Percentiles rank a stretch among this genome's conserved stretches.
Evolutionary conservation across 257 asterid genomes (phyloP).

Genomic region (Scutellaria barbata): DNA sequence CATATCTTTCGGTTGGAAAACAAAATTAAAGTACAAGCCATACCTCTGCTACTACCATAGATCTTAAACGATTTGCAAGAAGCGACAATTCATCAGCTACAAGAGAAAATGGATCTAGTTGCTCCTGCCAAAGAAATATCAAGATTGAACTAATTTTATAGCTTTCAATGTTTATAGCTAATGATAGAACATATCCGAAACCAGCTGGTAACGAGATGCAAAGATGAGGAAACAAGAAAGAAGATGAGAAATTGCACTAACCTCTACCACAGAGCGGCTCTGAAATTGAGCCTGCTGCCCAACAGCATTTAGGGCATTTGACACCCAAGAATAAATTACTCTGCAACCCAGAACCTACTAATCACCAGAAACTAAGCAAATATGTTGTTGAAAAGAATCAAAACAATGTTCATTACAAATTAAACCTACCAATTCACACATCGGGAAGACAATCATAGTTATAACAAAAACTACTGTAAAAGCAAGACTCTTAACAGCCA

Average conservation of each 20-base stretch:
- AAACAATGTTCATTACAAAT: background rate
- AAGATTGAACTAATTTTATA: conserved; percentile 13
- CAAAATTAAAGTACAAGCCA: conserved; percentile 23
- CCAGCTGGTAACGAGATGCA: conserved; percentile 20
- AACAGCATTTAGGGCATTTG: conserved; percentile 59
- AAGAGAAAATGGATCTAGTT: conserved; percentile 87
- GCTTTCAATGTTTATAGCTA: background rate
- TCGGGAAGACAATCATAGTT: background rate
- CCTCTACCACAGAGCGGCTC: conserved; percentile 61
- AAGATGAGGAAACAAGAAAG: conserved; percentile 16
- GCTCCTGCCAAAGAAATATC: conserved; percentile 60
- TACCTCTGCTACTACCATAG: conserved; percentile 99
- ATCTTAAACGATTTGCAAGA: conserved; percentile 81
- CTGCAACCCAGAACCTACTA: conserved; percentile 87
- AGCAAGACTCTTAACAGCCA: conserved; percentile 8
- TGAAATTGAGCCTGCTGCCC: conserved; percentile 62
- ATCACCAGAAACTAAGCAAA: conserved; percentile 59
- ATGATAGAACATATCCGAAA: background rate
- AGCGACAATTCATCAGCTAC: conserved; percentile 93
- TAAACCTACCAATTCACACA: background rate
- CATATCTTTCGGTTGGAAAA: conserved; percentile 29
- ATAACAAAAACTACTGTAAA: conserved; percentile 1
- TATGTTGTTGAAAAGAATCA: conserved; percentile 34
- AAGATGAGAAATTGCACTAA: conserved; percentile 39
- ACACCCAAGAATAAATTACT: conserved; percentile 79